Evolutionary conservation across 805 yeast species (phyloP).

Genomic region (Cyberlindnera americana): DNA sequence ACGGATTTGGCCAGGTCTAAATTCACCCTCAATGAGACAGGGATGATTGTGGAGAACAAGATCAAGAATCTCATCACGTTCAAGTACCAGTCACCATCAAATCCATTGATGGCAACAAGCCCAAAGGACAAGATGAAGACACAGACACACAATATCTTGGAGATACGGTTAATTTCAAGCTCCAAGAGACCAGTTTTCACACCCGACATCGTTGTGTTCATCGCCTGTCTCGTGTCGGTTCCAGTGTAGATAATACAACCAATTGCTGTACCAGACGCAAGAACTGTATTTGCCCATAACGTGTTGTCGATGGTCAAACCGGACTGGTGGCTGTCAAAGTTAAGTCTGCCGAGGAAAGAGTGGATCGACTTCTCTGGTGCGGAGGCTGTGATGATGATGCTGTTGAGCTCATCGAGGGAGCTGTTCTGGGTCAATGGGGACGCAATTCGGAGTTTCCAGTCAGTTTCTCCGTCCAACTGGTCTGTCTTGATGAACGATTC

Average conservation of each 20-base stretch:
- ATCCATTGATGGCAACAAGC: constrained; percentile 79
- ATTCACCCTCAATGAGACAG: constrained; percentile 92
- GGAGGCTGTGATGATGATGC: constrained; percentile 61
- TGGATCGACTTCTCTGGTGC: constrained; percentile 85
- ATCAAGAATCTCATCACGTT: constrained; percentile 89
- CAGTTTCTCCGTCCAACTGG: constrained; percentile 98
- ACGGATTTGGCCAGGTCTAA: constrained; percentile 94
- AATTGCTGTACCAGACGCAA: constrained; percentile 89
- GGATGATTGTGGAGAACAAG: constrained; percentile 90
- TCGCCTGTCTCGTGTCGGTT: constrained; percentile 85
- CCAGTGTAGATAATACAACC: constrained; percentile 93
- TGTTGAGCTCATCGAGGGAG: constrained; percentile 47
- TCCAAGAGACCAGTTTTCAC: constrained; percentile 90
- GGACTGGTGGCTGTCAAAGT: constrained; percentile 51
- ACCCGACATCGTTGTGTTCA: constrained; percentile 85
- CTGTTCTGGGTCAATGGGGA: constrained; percentile 65
- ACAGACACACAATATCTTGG: constrained; percentile 83
- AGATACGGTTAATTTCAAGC: constrained; percentile 81
- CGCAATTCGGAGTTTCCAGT: constrained; percentile 92
- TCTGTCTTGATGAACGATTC: constrained; percentile 95
- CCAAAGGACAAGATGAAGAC: constrained; percentile 76
- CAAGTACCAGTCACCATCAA: constrained; percentile 75
- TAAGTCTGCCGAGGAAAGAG: constrained; percentile 70
- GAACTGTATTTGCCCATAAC: constrained; percentile 96
- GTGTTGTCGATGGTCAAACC: constrained; percentile 87